Base-by-base conservation (phyloP, 768 basidiomycete species). In the Psilocybe subaeruginosa region DNA sequence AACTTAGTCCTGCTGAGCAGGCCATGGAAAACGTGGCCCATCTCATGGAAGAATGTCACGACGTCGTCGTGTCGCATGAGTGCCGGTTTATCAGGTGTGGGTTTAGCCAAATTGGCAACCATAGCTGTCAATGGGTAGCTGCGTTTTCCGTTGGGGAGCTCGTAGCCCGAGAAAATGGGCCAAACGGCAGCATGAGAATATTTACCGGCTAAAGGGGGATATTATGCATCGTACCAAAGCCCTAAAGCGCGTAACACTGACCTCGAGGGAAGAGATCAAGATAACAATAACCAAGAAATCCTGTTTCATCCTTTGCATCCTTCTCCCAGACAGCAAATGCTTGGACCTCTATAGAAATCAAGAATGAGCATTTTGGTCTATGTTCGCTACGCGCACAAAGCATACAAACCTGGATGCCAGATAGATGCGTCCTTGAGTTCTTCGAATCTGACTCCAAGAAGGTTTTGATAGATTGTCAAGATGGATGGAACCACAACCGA, bases 31-130 rank as follows among this genome's bases (percentile, higher is more conserved):
- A 86, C 85, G 62, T 89, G 87, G 0, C 89, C 92, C 89, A 93
- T 91, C 74, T 94, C 93, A 66, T 95, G 93, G 84, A 95, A 93
- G 77, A 95, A 93, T 0, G 93, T 95, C 9, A 92, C 92, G 1
- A 93, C 92, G 59, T 93, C 91, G 66, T 89, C 87, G 62, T 94
- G 92, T n/a, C 85, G 78, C 92, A 96, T 91, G 37, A 94, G 77
- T 17, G 92, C 92, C 1, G 92, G 92, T 61, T 88, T 87, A 5
- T 88, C 86, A 1, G 88, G 85, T 1, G 92, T 93, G 3, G 91
- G 82, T 70, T 95, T 96, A 3, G 93, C 91, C 8, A 96, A 83
- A 72, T 95, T 95, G 41, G 94, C 93, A 6, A 95, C 94, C 93
- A 95, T 95, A 3, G 90, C 89, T 1, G 88, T 74, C 53, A 92